These are phyloP conservation scores for Salix caprea DNA, from an alignment of 345 rosid species.

Conservation along the genomic window DNA sequence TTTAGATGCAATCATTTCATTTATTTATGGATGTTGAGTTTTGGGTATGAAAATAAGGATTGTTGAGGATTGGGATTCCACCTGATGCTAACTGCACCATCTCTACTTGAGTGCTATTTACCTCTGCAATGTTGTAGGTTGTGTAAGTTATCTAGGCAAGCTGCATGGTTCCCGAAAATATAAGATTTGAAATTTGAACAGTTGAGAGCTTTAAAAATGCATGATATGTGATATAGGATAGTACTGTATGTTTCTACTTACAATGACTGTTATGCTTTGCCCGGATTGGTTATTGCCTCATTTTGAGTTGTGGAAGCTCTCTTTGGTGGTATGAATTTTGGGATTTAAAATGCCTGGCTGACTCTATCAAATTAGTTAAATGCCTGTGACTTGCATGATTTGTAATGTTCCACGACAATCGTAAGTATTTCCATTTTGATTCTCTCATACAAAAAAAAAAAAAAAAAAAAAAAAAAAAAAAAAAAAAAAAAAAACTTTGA, in stretches of 20 bases:
- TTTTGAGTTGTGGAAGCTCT: background rate
- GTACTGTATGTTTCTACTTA: background rate
- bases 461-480: background rate
- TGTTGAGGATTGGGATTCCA: background rate
- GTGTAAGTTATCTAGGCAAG: background rate
- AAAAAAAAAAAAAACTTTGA: background rate
- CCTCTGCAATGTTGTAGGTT: background rate
- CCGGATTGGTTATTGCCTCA: background rate
- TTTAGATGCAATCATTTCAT: background rate
- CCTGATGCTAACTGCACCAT: background rate
- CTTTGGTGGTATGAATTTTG: background rate
- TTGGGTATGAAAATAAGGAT: background rate
- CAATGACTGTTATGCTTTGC: background rate
- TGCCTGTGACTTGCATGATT: background rate
- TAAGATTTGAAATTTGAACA: background rate
- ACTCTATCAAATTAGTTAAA: background rate
- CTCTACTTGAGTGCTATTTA: background rate
- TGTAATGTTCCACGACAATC: background rate
- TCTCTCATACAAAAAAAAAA: background rate
- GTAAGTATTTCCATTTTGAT: background rate
- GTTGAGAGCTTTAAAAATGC: background rate
- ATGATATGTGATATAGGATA: background rate
- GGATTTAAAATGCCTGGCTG: background rate
- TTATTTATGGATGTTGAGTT: background rate
- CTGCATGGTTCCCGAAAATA: background rate